Base-by-base conservation (phyloP, 2,329 filamentous ascomycete species). In the Hymenoscyphus scutula region DNA sequence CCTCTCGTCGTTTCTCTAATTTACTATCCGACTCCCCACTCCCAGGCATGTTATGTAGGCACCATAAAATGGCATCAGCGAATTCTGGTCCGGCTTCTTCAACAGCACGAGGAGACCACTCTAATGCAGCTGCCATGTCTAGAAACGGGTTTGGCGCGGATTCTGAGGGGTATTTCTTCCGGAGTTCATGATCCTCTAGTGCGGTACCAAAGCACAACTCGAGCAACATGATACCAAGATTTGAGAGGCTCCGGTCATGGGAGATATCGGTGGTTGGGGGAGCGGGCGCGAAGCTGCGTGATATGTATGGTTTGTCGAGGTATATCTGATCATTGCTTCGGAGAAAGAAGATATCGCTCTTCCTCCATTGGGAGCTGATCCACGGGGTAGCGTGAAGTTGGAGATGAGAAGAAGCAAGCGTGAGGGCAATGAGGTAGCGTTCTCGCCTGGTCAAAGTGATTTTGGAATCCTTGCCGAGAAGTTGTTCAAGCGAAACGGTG, bases 171-270 rank as follows among this genome's bases (percentile, higher is more conserved):
- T 60, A 38, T 3, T 55, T 58, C 8, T 53, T 56, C n/a, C 59
- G 54, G 29, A 62, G 27, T 17, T 53, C 30, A 23, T 67, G 61
- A 7, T 64, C 59, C 34, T 65, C 65, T n/a, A 67, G 60, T 10
- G 62, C 56, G 13, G 11, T 51, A 1, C 62, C 63, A 27, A 67
- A 65, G 32, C 65, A 67, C 8, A 67, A 34, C 37, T 67, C 65
- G 5, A 67, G 53, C 6, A 67, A 51, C 60, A 67, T 64, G 41
- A 67, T 64, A 8, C 65, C 65, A 6, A 67, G 58, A 53, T 67
- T 65, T 15, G 54, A 48, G 23, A 67, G 59, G 34, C 66, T 66
- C n/a, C 19, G 41, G 8, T 48, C 41, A 19, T 48, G 41, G 11
- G 41, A 55, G 58, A 41, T 56, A 53, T 59, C 27, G 60, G 54